Base-by-base conservation (phyloP, 2,329 filamentous ascomycete genomes). In the Ceratocystis albifundus region DNA sequence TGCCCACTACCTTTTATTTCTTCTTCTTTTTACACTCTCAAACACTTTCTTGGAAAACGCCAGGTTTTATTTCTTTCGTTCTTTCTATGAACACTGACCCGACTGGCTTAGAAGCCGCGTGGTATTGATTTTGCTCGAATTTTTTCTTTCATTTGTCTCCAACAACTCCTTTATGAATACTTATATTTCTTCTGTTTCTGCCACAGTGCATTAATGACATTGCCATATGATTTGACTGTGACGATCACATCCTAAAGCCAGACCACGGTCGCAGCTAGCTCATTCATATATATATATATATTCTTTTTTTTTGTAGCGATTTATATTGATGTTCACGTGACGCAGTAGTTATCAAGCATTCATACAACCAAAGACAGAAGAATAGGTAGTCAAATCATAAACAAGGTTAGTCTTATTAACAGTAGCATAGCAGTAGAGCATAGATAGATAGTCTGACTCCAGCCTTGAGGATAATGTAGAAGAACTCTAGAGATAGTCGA, bases 1-100 rank as follows among this genome's bases (percentile, higher is more conserved):
- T 67, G 36, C 25, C 25, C 28, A 59, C 20, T 68, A 64, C 63
- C 59, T 50, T 66, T 69, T 65, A n/a, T n/a, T n/a, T n/a, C n/a
- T n/a, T n/a, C n/a, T 64, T 68, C 61, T 68, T 66, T 64, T 64
- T 62, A 1, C 25, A 2, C 3, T n/a, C n/a, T 25, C 20, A 59
- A 8, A 36, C 28, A 36, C 55, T 59, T 30, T n/a, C 55, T 59
- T 32, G 55, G 15, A 12, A 59, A 17, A 59, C 28, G 28, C 15
- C 53, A 5, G 8, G 4, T 59, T 15, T 36, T 53, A 46, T 55
- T n/a, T 62, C 55, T 45, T 45, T 63, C 61, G 36, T n/a, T 55
- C 28, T 36, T 22, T 62, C 25, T 59, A 61, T 57, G 44, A 32
- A 7, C 12, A 20, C 41, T 41, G 20, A 20, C 45, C 25, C 15